Evolutionary conservation across 768 basidiomycete genomes (phyloP).

Genomic region (Gautieria morchelliformis): DNA sequence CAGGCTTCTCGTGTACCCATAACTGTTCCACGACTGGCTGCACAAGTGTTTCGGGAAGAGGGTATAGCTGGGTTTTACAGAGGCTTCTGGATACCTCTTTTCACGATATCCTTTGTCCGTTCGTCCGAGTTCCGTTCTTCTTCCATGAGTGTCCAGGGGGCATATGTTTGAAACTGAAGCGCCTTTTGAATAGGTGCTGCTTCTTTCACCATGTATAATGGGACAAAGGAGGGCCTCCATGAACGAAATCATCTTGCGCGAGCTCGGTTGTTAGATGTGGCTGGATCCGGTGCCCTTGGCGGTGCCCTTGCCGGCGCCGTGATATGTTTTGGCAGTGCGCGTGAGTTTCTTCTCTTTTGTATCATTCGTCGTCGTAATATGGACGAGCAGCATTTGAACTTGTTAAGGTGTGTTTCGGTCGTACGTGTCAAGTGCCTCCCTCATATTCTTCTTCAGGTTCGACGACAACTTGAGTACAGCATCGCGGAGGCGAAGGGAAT

Average conservation of each 20-base stretch:
- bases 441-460: constrained; percentile 41
- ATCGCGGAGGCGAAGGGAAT: constrained; percentile 77
- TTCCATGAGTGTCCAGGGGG: constrained; percentile 5
- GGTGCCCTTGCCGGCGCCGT: constrained; percentile 85
- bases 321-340: constrained; percentile 83
- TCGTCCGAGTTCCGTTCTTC: constrained; percentile 29
- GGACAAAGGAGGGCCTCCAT: constrained; percentile 67
- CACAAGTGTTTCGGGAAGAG: constrained; percentile 71
- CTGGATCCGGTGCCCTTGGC: constrained; percentile 68
- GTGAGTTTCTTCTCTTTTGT: constrained; percentile 37
- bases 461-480: constrained; percentile 84
- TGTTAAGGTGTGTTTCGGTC: constrained; percentile 61
- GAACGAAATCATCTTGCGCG: constrained; percentile 48
- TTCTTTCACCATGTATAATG: constrained; percentile 84
- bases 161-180: constrained; percentile 3
- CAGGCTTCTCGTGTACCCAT: constrained; percentile 75
- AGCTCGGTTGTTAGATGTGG: constrained; percentile 56
- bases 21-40: constrained; percentile 62
- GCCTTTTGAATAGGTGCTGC: constrained; percentile 52
- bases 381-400: constrained; percentile 72
- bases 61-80: constrained; percentile 87
- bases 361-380: not conserved
- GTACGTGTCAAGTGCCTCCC: not conserved
- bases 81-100: constrained; percentile 83
- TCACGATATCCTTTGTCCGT: constrained; percentile 96